These are phyloP conservation scores for Hippophae tibetana DNA, from an alignment of 306 rosid species.

Conservation along the genomic window DNA sequence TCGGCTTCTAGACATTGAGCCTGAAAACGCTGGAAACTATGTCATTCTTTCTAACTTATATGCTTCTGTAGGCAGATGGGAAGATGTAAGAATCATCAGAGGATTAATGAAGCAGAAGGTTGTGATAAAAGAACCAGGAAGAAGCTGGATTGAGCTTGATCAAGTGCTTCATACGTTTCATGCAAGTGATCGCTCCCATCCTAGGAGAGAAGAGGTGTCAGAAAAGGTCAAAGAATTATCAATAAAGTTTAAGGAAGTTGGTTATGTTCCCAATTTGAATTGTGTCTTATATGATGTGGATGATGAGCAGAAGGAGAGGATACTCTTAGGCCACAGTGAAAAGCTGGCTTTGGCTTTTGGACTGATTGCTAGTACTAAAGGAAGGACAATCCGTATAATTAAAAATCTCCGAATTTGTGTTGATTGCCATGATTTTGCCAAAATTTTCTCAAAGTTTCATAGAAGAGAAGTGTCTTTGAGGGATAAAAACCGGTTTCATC, in stretches of 20 bases:
- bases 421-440: conserved; percentile 89
- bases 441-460: conserved; percentile 44
- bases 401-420: conserved; percentile 84
- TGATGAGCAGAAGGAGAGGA: conserved; percentile 86
- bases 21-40: conserved; percentile 78
- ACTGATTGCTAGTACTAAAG: conserved; percentile 47
- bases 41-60: conserved; percentile 76
- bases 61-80: conserved; percentile 90
- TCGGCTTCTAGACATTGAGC: conserved; percentile 62
- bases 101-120: conserved; percentile 55
- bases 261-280: conserved; percentile 69
- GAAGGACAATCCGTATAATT: conserved; percentile 47
- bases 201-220: conserved; percentile 64
- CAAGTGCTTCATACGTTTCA: conserved; percentile 71
- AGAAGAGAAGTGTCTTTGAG: conserved; percentile 59
- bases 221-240: conserved; percentile 55
- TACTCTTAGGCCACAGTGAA: conserved; percentile 73
- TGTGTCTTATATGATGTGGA: conserved; percentile 77
- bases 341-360: conserved; percentile 76
- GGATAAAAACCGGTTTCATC: conserved; percentile 74
- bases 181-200: conserved; percentile 71
- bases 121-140: conserved; percentile 70
- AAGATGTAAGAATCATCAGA: conserved; percentile 55
- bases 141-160: conserved; percentile 77
- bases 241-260: conserved; percentile 54